A percentile compares a stretch with the other conserved stretches of the same genome.
Conservation (phyloP, 2,329 filamentous ascomycete species). For the Magnaporthales sp. region DNA sequence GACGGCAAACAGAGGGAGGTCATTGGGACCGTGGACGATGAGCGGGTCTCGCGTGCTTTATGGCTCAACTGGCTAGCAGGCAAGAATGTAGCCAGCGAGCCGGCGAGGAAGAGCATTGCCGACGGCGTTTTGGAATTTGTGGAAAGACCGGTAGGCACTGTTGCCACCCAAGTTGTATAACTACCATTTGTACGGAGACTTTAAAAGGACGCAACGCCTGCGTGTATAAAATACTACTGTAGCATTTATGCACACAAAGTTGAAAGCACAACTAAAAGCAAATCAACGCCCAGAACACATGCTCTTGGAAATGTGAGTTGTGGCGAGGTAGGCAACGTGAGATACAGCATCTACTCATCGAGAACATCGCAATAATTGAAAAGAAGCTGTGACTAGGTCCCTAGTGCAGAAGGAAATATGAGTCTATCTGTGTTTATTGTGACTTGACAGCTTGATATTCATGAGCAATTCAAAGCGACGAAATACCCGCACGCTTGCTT, state of each 20-base stretch:
- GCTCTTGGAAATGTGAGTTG: too few relatives aligned
- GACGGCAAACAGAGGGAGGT: constrained; percentile 37
- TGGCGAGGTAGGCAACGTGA: neutral
- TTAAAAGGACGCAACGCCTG: neutral
- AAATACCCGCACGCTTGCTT: neutral
- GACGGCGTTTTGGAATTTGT: constrained; percentile 84
- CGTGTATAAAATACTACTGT: neutral
- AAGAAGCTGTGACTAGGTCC: neutral
- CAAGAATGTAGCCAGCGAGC: constrained; percentile 77
- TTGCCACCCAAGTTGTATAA: constrained; percentile 64
- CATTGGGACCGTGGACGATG: constrained; percentile 67
- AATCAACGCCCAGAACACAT: neutral
- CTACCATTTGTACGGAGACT: neutral
- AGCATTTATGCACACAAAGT: neutral
- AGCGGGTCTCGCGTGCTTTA: constrained; percentile 69
- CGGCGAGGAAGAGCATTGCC: constrained; percentile 71
- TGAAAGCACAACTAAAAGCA: neutral
- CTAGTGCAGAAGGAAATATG: too few relatives aligned
- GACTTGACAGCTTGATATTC: neutral
- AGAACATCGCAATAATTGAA: neutral
- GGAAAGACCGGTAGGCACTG: constrained; percentile 77
- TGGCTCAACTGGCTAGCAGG: constrained; percentile 91
- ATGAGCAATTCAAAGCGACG: neutral
- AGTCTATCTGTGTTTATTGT: neutral
- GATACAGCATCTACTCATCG: too few relatives aligned